Evolutionary conservation across 345 rosid genomes (phyloP).

Genomic region (Leavenworthia alabamica): DNA sequence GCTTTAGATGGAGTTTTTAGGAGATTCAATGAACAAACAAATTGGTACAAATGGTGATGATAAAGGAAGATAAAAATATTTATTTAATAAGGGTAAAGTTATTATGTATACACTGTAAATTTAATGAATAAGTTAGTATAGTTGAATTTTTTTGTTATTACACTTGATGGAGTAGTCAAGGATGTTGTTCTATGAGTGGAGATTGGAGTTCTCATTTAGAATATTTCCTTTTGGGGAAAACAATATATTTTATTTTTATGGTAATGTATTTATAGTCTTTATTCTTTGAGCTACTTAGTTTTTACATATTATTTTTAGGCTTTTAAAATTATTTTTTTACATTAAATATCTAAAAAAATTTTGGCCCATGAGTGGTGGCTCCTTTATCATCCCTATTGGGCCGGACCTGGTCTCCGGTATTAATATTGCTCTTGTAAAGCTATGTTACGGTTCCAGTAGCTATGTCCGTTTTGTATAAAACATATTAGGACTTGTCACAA

Average conservation of each 20-base stretch:
- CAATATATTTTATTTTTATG: neutral
- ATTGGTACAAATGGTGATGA: constrained; percentile 62
- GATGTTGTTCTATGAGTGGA: constrained; percentile 6
- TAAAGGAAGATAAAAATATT: constrained; percentile 1
- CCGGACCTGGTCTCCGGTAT: too few relatives aligned
- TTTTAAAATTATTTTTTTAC: too few relatives aligned
- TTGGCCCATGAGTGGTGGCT: too few relatives aligned
- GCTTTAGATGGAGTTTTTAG: constrained; percentile 78
- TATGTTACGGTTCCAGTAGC: neutral
- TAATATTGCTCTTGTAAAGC: constrained; percentile 16
- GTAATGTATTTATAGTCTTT: too few relatives aligned
- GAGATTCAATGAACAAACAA: constrained; percentile 70
- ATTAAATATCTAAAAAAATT: too few relatives aligned
- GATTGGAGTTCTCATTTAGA: neutral
- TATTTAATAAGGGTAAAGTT: constrained; percentile 17
- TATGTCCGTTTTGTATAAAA: constrained; percentile 15
- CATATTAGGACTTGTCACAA: constrained; percentile 8
- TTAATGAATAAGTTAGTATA: constrained; percentile 24
- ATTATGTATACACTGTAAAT: constrained; percentile 28
- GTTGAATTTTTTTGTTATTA: constrained; percentile 10
- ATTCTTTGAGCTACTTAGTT: too few relatives aligned
- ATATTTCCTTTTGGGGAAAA: neutral
- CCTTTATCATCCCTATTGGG: too few relatives aligned
- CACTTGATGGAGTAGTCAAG: neutral
- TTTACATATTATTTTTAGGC: too few relatives aligned